A percentile compares a stretch with the other conserved stretches of the same genome.
These are phyloP conservation scores for Onygenales sp. DNA, from an alignment of 2,329 filamentous ascomycete genomes.

Conservation along the genomic window DNA sequence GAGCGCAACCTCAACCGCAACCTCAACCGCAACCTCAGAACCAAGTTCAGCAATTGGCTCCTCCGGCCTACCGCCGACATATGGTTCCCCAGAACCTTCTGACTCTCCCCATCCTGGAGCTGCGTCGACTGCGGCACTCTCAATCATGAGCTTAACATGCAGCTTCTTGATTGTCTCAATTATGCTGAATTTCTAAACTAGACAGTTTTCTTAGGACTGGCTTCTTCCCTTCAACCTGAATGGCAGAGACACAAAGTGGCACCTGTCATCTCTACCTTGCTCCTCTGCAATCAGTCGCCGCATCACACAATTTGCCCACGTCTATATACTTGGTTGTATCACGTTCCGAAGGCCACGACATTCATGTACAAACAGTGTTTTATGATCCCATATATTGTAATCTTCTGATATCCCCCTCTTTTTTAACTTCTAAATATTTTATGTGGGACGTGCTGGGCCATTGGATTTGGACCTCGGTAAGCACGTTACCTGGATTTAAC, in stretches of 20 bases:
- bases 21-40: slow-evolving; percentile 7
- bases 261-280: too few relatives aligned
- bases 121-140: slow-evolving; percentile 10
- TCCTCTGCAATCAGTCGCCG: not conserved
- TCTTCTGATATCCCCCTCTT: slow-evolving; percentile 1
- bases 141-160: slow-evolving; percentile 12
- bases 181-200: slow-evolving; percentile 8
- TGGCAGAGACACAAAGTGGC: not conserved
- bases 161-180: slow-evolving; percentile 14
- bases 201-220: not conserved
- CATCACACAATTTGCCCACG: not conserved
- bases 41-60: slow-evolving; percentile 6
- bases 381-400: not conserved
- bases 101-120: slow-evolving; percentile 5
- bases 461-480: not conserved
- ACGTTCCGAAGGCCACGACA: not conserved
- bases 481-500: not conserved
- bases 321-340: not conserved
- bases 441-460: not conserved
- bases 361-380: not conserved
- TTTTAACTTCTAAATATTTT: not conserved
- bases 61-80: slow-evolving; percentile 5
- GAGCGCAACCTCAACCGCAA: not conserved
- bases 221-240: not conserved
- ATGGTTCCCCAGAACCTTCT: slow-evolving; percentile 7